Evolutionary conservation across 371 early-diverging fungal genomes (phyloP), one percentile per base, ranked within the genome.

Genomic region (Mortierella sp.): DNA sequence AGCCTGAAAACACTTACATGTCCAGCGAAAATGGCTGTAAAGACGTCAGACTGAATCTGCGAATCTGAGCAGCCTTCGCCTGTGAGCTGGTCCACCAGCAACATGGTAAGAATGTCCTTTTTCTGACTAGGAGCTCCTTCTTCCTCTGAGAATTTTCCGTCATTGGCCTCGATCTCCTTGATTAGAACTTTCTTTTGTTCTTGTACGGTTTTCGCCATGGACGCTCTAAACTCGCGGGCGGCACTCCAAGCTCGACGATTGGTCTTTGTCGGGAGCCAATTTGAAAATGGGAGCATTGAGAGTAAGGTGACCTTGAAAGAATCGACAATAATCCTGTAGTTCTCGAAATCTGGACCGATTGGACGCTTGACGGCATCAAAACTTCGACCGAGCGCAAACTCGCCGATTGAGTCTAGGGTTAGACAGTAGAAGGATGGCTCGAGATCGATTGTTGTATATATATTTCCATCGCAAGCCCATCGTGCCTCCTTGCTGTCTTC

Each of bases 31-130:
- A 80, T 67, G 16, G 75, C 65, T 0, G 80, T 69, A 57, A 80
- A 80, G 13, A 80, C 71, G 52, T 80, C 74, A 21, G 74, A 50
- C 55, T 71, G 74, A 33, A 80, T 71, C 58, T 80, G 80, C 2
- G 55, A 22, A 58, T 80, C 80, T 0, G 67, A 43, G 28, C 61
- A 28, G 0, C 80, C 80, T 3, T 70, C 61, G n/a, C 80, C 75
- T 22, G 43, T 57, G 22, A 80, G 36, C 41, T 80, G 80, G 65
- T 80, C 80, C 8, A 80, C 71, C 45, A 80, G 16, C 5, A 80
- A 58, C 80, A 80, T 80, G 0, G 80, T 80, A 68, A 80, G 50
- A 63, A 80, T 62, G 40, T 80, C 80, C 53, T 74, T 80, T 67
- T 71, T 80, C 47, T 80, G 74, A 22, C 80, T 80, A 22, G 69